These are phyloP conservation scores for Cladosporium sp. DNA, from an alignment of 2,329 filamentous ascomycete genomes.

Conservation along the genomic window DNA sequence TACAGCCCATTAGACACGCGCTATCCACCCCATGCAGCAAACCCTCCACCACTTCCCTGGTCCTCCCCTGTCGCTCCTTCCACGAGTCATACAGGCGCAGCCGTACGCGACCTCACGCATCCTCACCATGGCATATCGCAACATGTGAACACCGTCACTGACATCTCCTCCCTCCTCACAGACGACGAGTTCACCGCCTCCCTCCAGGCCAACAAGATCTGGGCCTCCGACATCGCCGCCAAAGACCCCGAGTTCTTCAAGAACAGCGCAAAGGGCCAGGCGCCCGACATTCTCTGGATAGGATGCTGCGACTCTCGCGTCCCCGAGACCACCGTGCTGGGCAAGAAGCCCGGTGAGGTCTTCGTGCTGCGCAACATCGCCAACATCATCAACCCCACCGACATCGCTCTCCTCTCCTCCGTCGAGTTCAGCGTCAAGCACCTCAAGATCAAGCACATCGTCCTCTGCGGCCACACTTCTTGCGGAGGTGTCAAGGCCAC, in stretches of 20 bases:
- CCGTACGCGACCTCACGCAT: constrained; percentile 3
- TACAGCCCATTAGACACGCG: background rate
- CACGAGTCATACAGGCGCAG: constrained; percentile 14
- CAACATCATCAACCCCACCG: constrained; percentile 74
- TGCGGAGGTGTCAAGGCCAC: constrained; percentile 61
- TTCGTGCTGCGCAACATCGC: constrained; percentile 91
- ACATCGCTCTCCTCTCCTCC: constrained; percentile 73
- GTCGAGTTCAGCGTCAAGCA: constrained; percentile 77
- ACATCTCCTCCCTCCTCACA: constrained; percentile 9
- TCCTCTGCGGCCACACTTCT: constrained; percentile 62
- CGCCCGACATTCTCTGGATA: constrained; percentile 72
- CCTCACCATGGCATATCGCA: background rate
- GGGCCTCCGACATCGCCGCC: constrained; percentile 64
- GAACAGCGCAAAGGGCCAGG: constrained; percentile 66
- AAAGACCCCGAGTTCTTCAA: constrained; percentile 72
- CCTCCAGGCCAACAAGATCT: constrained; percentile 68
- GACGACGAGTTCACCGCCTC: constrained; percentile 45
- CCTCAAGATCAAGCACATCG: constrained; percentile 65
- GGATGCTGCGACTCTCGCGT: constrained; percentile 85
- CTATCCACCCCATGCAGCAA: constrained; percentile 6
- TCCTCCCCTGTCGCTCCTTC: constrained; percentile 16
- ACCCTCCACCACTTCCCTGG: constrained; percentile 5
- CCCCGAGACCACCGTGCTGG: constrained; percentile 78
- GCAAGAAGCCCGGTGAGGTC: constrained; percentile 77
- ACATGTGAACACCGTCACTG: background rate